These are phyloP conservation scores for Globisporangium cystogenes DNA, from an alignment of 352 stramenopile genomes.

Conservation along the genomic window DNA sequence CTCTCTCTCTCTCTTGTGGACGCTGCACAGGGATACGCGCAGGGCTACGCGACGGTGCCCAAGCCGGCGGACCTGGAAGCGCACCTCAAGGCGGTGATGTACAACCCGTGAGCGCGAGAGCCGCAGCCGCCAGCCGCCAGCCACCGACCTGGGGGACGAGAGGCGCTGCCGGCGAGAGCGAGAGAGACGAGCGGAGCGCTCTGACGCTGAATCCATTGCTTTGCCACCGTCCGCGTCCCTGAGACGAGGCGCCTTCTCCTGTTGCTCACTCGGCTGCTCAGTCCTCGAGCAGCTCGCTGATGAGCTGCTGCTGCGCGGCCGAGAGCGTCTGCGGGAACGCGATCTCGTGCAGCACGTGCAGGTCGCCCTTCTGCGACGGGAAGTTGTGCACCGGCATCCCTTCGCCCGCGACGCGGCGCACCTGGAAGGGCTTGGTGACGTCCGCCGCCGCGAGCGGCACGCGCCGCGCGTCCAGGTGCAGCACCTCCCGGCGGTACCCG, in stretches of 20 bases:
- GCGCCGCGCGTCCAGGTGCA: slow-evolving; percentile 92
- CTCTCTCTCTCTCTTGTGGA: too few relatives aligned
- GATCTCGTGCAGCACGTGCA: slow-evolving; percentile 95
- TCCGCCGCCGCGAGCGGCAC: slow-evolving; percentile 82
- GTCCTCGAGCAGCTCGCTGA: slow-evolving; percentile 41
- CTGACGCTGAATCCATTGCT: too few relatives aligned
- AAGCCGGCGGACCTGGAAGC: slow-evolving; percentile 48
- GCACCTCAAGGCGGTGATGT: slow-evolving; percentile 55
- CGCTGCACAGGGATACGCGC: slow-evolving; percentile 35
- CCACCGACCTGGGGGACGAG: too few relatives aligned
- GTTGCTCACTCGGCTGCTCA: too few relatives aligned
- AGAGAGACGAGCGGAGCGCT: too few relatives aligned
- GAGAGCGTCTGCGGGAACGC: slow-evolving; percentile 90
- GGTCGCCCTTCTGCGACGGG: slow-evolving; percentile 86
- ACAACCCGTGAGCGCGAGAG: slow-evolving; percentile 51
- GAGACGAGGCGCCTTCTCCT: too few relatives aligned
- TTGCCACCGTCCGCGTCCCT: too few relatives aligned
- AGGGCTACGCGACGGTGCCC: slow-evolving; percentile 49
- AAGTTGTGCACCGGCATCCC: slow-evolving; percentile 95
- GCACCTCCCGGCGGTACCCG: slow-evolving; percentile 91
- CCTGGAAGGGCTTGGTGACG: slow-evolving; percentile 93
- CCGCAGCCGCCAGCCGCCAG: neutral
- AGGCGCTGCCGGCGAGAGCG: too few relatives aligned
- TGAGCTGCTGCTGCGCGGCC: slow-evolving; percentile 79
- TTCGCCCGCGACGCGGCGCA: slow-evolving; percentile 88